Conservation (phyloP, 768 basidiomycete genomes). For the Candolleomyces aberdarensis region DNA sequence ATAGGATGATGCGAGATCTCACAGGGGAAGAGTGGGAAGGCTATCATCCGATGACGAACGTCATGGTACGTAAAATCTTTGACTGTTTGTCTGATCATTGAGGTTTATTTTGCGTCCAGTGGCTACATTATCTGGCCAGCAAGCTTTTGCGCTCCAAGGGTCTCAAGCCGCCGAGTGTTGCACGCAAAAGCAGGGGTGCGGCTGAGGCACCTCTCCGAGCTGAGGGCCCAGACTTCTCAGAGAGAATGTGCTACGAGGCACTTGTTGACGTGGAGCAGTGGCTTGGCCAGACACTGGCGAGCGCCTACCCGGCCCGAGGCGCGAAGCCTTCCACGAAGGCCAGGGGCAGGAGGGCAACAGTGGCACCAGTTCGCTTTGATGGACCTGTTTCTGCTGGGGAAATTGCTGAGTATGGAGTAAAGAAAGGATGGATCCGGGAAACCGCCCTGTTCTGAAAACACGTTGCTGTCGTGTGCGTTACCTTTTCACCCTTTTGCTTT, state of each 20-base stretch:
- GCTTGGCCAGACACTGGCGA: constrained; percentile 45
- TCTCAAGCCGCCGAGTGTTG: constrained; percentile 49
- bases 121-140: constrained; percentile 80
- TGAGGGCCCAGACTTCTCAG: constrained; percentile 43
- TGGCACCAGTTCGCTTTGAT: constrained; percentile 10
- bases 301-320: constrained; percentile 23
- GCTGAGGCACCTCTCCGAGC: constrained; percentile 12
- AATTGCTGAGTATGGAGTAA: constrained; percentile 57
- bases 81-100: not conserved
- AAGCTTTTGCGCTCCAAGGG: constrained; percentile 74
- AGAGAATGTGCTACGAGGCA: constrained; percentile 67
- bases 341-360: constrained; percentile 34
- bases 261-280: constrained; percentile 64
- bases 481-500: not conserved
- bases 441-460: constrained; percentile 6
- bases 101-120: constrained; percentile 43
- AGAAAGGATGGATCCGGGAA: constrained; percentile 57
- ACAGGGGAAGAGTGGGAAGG: constrained; percentile 66
- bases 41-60: constrained; percentile 82
- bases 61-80: constrained; percentile 60
- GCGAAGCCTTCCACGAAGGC: constrained; percentile 22
- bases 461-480: not conserved
- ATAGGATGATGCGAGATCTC: constrained; percentile 77
- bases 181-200: constrained; percentile 36
- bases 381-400: constrained; percentile 53